These are phyloP conservation scores for Liquidambar formosana DNA, from an alignment of 164 flowering plant species.

Conservation along the genomic window DNA sequence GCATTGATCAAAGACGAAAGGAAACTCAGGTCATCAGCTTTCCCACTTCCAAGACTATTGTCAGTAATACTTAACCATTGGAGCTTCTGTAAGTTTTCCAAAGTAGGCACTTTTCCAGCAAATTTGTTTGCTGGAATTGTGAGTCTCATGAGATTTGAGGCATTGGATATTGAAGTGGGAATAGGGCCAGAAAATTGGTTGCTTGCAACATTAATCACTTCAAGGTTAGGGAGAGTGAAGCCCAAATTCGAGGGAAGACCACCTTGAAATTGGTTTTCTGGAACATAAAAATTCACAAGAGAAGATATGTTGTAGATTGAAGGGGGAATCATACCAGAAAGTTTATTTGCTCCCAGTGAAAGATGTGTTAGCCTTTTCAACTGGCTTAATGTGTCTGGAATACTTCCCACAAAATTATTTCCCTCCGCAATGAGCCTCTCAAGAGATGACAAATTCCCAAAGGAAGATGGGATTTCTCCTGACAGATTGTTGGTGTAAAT, in stretches of 20 bases:
- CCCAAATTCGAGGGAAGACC: conserved; percentile 23
- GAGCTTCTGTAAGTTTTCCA: conserved; percentile 8
- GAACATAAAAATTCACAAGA: not conserved
- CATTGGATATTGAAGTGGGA: conserved; percentile 28
- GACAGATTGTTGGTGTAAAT: conserved; percentile 3
- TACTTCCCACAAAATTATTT: conserved; percentile 13
- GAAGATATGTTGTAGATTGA: conserved; percentile 16
- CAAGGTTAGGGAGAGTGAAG: too few species aligned
- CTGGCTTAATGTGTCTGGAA: conserved; percentile 11
- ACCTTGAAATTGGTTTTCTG: conserved; percentile 19
- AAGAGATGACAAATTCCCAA: conserved; percentile 22
- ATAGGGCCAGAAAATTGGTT: conserved; percentile 22
- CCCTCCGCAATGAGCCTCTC: not conserved
- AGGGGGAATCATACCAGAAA: conserved; percentile 32
- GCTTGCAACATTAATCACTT: not conserved
- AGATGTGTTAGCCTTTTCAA: conserved; percentile 2
- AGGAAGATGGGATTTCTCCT: conserved; percentile 18
- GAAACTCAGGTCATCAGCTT: conserved; percentile 8
- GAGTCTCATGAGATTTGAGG: conserved; percentile 7
- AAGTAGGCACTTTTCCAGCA: conserved; percentile 11
- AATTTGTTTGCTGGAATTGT: conserved; percentile 4
- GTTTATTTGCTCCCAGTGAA: not conserved
- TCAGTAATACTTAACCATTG: not conserved
- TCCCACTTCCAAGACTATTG: conserved; percentile 14
- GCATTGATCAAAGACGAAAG: conserved; percentile 15